Evolutionary conservation across 2,329 filamentous ascomycete genomes (phyloP), one percentile per base, ranked within the genome.

Genomic region (Pseudocercospora pini-densiflorae): DNA sequence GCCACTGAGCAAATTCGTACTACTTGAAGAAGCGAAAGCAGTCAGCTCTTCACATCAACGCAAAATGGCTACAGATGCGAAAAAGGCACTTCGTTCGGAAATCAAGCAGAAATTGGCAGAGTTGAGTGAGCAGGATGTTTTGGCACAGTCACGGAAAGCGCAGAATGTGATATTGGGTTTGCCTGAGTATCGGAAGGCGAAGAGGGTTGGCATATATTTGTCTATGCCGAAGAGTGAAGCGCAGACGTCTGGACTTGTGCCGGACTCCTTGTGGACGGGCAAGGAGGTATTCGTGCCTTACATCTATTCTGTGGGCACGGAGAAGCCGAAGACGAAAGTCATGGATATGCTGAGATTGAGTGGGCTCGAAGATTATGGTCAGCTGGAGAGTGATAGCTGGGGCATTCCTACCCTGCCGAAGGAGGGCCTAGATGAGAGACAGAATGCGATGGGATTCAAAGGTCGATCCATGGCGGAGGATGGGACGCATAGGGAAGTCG

Each of bases 301-400:
- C 77, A 90, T 97, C 24, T 68, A 75, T 53, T 59, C 69, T 4
- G 57, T 71, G 6, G 58, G 57, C 33, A 40, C 55, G 4, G 62
- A 59, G 33, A 66, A 65, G 53, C 58, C 60, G 14, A 81, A 82
- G 63, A 86, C 88, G 5, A 81, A 92, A 16, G 86, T 95, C 62
- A 99, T 99, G 95, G 93, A 97, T 76, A 98, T 99, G 95, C 88
- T 99, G 23, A 89, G 89, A 68, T 83, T 99, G 47, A 82, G 85
- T 64, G 90, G 89, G 27, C 78, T 92, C 59, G 81, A 87, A 29
- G 95, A 99, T 77, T 97, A 94, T 78, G 88, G 93, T 69, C 87
- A 87, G 24, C 83, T 98, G 66, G 81, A 89, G 74, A 85, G 86
- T 47, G 95, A 99, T 79, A 88, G 86, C 77, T 99, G 95, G 95